Evolutionary conservation across 2,329 filamentous ascomycete species (phyloP), one percentile per base, ranked within the genome.

Genomic region (Fusarium lateritium): DNA sequence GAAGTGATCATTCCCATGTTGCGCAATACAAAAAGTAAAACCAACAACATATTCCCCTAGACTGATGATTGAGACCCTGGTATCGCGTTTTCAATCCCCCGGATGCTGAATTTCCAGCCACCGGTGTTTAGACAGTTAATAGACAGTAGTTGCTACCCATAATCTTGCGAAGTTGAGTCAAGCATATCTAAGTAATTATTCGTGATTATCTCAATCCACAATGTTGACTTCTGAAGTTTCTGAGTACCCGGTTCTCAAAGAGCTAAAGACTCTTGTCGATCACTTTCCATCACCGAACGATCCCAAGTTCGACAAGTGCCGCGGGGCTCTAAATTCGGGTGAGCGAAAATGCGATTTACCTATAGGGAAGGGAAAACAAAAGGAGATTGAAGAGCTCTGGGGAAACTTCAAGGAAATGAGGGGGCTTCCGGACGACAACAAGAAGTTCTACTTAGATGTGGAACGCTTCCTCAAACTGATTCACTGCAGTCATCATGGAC

Each of bases 41-140:
- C 54, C 60, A 66, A 56, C 55, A n/a, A 36, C 31, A 51, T 50
- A 43, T 40, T 36, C 44, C 59, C 51, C 24, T n/a, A 36, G 44
- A 44, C 38, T 51, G 34, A 28, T 49, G 54, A 46, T 66, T 49
- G 28, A 10, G 33, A 39, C 15, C 39, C 61, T 40, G 22, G 62
- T 33, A 14, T 8, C 34, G 5, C 9, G 19, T n/a, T 42, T 58
- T 65, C 42, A 52, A 53, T 2, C 10, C 49, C 56, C 49, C 51
- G 40, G 28, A 10, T 6, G 34, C 31, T 21, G 6, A 15, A 21
- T 19, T 46, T 28, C 22, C 43, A 58, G 56, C 56, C 56, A 62
- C 38, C 9, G 11, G 24, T n/a, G 22, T 42, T 49, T 26, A 11
- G 11, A 19, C 36, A 40, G 21, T 58, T 33, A 45, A 70, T 39